These are phyloP conservation scores for Gossypium anomalum DNA, from an alignment of 345 rosid genomes.

Conservation along the genomic window DNA sequence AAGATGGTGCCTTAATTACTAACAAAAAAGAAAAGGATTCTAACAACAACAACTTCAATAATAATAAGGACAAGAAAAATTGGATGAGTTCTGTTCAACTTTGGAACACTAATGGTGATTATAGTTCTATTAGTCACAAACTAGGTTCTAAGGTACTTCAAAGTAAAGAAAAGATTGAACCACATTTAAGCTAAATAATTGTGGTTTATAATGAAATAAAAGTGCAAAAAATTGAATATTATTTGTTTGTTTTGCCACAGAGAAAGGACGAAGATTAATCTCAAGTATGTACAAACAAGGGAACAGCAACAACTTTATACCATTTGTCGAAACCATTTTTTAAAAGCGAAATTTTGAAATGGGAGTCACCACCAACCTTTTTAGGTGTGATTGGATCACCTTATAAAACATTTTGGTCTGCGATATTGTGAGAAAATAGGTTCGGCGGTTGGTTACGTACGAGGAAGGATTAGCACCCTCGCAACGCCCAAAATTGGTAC, in stretches of 20 bases:
- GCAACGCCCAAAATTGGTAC: too few species aligned
- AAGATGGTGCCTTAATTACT: constrained; percentile 17
- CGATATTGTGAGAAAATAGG: too few species aligned
- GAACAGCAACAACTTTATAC: constrained; percentile 32
- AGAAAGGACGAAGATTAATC: constrained; percentile 37
- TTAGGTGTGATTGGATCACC: too few species aligned
- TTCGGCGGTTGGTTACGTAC: too few species aligned
- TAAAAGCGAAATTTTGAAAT: too few species aligned
- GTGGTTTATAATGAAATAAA: neutral
- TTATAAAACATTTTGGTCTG: too few species aligned
- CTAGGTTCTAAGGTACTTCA: constrained; percentile 42
- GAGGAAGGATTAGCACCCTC: too few species aligned
- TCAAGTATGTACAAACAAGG: constrained; percentile 30
- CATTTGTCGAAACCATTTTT: too few species aligned
- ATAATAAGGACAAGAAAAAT: constrained; percentile 46
- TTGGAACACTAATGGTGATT: constrained; percentile 45
- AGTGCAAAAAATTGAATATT: neutral
- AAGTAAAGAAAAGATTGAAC: neutral
- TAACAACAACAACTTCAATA: constrained; percentile 9
- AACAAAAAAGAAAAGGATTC: constrained; percentile 31
- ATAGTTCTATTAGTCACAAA: constrained; percentile 20
- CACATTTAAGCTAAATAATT: neutral
- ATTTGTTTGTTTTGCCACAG: constrained; percentile 27
- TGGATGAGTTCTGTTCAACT: constrained; percentile 72
- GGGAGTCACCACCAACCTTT: too few species aligned